Conservation (phyloP, 2,329 filamentous ascomycete species). For the Nemania sp. region DNA sequence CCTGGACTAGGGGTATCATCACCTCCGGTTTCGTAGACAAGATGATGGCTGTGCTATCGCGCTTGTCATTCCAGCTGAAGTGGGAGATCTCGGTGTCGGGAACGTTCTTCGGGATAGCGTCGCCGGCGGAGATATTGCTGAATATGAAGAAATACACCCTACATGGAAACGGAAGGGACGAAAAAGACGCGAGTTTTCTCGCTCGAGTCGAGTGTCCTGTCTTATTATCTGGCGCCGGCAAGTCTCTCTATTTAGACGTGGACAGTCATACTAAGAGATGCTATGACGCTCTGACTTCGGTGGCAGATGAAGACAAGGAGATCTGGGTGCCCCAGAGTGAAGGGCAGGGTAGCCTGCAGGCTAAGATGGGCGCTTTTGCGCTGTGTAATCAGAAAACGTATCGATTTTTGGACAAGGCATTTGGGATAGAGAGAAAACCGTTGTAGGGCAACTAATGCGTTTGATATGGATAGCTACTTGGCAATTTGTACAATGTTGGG, state of each 20-base stretch:
- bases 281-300: slow-evolving; percentile 9
- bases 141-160: slow-evolving; percentile 26
- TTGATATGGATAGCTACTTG: no score
- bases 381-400: slow-evolving; percentile 19
- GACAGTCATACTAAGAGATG: slow-evolving; percentile 12
- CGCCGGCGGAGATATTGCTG: slow-evolving; percentile 33
- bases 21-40: slow-evolving; percentile 33
- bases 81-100: slow-evolving; percentile 38
- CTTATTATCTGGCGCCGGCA: slow-evolving; percentile 33
- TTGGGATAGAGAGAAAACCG: slow-evolving; percentile 8
- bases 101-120: slow-evolving; percentile 30
- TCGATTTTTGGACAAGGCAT: slow-evolving; percentile 10
- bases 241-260: slow-evolving; percentile 22
- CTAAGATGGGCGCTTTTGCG: slow-evolving; percentile 26
- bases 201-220: slow-evolving; percentile 34
- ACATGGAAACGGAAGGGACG: neutral
- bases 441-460: neutral
- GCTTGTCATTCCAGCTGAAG: slow-evolving; percentile 35
- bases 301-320: slow-evolving; percentile 14
- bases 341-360: slow-evolving; percentile 24
- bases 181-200: slow-evolving; percentile 22
- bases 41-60: slow-evolving; percentile 25
- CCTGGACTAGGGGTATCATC: slow-evolving; percentile 33
- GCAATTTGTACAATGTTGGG: no score
- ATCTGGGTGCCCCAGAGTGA: slow-evolving; percentile 17